Base-by-base conservation (phyloP, 2,329 filamentous ascomycete species). In the Iodosphaeria phyllophila region DNA sequence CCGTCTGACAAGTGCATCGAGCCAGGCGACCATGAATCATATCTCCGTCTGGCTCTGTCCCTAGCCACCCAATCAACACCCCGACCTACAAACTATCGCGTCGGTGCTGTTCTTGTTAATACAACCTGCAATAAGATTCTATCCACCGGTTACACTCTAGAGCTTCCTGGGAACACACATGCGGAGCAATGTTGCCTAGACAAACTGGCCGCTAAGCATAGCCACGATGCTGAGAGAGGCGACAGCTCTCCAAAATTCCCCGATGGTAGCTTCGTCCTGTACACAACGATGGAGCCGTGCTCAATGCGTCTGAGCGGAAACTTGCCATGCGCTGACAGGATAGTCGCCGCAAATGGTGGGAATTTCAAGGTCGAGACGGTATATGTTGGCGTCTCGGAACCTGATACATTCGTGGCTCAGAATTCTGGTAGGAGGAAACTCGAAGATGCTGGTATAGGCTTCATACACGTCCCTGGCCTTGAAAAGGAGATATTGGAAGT, bases 261-360 rank as follows among this genome's bases (percentile, higher is more conserved):
- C 6, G 58, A 65, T 0, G 48, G 58, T 17, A 51, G 64, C 1
- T 53, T 64, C 2, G 60, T 67, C 4, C 61, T 98, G 8, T 95
- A 93, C 48, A 93, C 91, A 1, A 93, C 84, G 1, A 82, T 98
- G 59, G 89, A 89, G 47, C 80, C 80, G 1, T 91, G 80, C 44
- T 74, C 66, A 26, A 58, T 72, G 38, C 60, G 80, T 19, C 53
- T 82, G 25, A 80, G 73, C 38, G 78, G 78, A 4, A 83, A 84
- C 40, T 39, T 67, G 27, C 62, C 77, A 1, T 91, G 89, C 40
- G 76, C 80, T 6, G 69, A 92, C 37, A 60, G 86, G 26, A 77
- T 98, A 13, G 50, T 91, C 20, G 54, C 55, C 6, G n/a, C n/a
- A n/a, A n/a, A n/a, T n/a, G 56, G 75, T 12, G 56, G 54, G 8